Base-by-base conservation (phyloP, 768 basidiomycete species). In the Daedalea quercina region DNA sequence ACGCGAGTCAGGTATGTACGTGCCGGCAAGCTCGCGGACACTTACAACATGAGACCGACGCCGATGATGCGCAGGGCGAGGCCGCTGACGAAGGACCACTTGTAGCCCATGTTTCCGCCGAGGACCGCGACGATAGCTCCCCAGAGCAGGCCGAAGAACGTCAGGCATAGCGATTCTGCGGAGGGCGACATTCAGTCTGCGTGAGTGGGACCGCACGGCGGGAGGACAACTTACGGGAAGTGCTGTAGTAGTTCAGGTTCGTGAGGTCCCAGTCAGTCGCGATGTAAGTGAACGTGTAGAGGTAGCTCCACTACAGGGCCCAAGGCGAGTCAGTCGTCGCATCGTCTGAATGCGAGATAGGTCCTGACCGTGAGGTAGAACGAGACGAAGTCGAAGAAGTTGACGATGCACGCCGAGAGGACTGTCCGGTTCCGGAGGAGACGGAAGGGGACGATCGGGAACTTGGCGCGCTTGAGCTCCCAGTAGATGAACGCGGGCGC, bases 321-420 rank as follows among this genome's bases (percentile, higher is more conserved):
- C n/a, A n/a, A n/a, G n/a, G 13, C 37, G 19, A 40, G 37, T 31
- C 28, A 31, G 28, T 31, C 11, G 7, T 40, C 37, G 19, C 15
- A 4, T 15, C 37, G 37, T 15, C 37, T 6, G 4, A 3, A 40
- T 40, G 15, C 17, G 4, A 17, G 15, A 40, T 15, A 40, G 19
- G 17, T 15, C 9, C 84, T 81, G 66, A 71, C 84, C 0, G 85
- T 83, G 44, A 90, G 73, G 71, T 79, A 84, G 69, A 79, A 84
- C 1, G 82, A 80, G 59, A 79, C 58, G 42, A 64, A 60, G 51
- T 64, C 63, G 47, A 63, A 62, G 58, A 65, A 62, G 24, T 60
- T 62, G 50, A 65, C 59, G 57, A 57, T 60, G 4, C 57, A 49
- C 6, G 61, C 57, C 54, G 60, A 59, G 46, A 69, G 60, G 57